Evolutionary conservation across 768 basidiomycete genomes (phyloP).

Genomic region (Rhizopogon vinicolor): DNA sequence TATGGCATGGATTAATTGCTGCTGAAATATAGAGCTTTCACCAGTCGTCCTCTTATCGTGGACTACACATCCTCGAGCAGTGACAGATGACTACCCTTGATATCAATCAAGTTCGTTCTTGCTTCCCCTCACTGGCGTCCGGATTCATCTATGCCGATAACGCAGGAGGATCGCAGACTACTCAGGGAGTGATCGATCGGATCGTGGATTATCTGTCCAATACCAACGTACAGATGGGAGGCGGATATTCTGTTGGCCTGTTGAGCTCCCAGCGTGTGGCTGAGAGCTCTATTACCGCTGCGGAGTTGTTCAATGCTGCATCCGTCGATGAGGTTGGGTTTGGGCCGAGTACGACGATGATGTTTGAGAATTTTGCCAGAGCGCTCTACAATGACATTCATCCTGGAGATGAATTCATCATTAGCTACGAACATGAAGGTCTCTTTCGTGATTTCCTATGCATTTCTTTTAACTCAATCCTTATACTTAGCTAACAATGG

Average conservation of each 20-base stretch:
- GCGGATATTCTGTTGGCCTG: slow-evolving; percentile 57
- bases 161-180: slow-evolving; percentile 69
- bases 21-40: background rate
- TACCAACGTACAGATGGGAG: slow-evolving; percentile 71
- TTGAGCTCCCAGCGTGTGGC: slow-evolving; percentile 46
- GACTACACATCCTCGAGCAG: background rate
- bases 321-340: slow-evolving; percentile 62
- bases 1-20: too few species aligned
- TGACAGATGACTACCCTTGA: slow-evolving; percentile 31
- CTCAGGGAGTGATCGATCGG: slow-evolving; percentile 49
- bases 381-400: slow-evolving; percentile 52
- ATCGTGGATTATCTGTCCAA: slow-evolving; percentile 65
- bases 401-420: slow-evolving; percentile 66
- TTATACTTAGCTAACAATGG: slow-evolving; percentile 57
- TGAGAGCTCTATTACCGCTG: slow-evolving; percentile 47
- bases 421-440: slow-evolving; percentile 84
- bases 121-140: slow-evolving; percentile 56
- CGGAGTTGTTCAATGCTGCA: slow-evolving; percentile 58
- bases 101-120: slow-evolving; percentile 47
- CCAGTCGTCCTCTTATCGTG: background rate
- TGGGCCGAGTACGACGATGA: slow-evolving; percentile 61
- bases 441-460: background rate
- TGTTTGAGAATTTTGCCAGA: slow-evolving; percentile 65
- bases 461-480: background rate
- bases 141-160: slow-evolving; percentile 73